A percentile compares a stretch with the other conserved stretches of the same genome.
These are phyloP conservation scores for Backusella circina DNA, from an alignment of 192 early-diverging fungal species.

Conservation along the genomic window DNA sequence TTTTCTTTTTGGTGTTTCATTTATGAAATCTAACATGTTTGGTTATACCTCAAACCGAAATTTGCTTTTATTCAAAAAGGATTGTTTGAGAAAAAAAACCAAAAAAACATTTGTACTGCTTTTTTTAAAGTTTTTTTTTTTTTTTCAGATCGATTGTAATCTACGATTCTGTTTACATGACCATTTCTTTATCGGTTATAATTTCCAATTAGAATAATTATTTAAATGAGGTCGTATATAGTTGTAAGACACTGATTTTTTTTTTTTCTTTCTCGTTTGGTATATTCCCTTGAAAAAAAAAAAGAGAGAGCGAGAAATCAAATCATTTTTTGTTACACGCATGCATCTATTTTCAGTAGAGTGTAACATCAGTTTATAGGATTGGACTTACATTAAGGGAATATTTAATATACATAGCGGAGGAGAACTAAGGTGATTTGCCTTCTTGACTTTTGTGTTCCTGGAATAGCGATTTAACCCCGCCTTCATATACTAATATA, in stretches of 20 bases:
- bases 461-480: neutral
- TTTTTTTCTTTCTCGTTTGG: neutral
- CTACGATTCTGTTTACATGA: neutral
- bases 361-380: neutral
- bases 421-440: neutral
- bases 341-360: neutral
- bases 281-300: neutral
- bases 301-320: neutral
- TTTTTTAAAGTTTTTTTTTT: neutral
- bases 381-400: neutral
- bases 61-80: neutral
- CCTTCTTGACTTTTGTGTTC: neutral
- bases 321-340: neutral
- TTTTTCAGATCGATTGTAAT: neutral
- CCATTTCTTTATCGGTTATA: neutral
- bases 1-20: conserved; percentile 2
- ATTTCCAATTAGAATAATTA: neutral
- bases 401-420: neutral
- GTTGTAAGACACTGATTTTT: neutral
- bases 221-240: neutral
- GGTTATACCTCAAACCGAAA: neutral
- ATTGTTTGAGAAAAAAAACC: neutral
- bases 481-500: neutral
- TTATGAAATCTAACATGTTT: neutral
- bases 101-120: neutral